phyloP scores from a whole-genome alignment of 2,329 filamentous ascomycete genomes.

The Sclerotinia subarctica region DNA sequence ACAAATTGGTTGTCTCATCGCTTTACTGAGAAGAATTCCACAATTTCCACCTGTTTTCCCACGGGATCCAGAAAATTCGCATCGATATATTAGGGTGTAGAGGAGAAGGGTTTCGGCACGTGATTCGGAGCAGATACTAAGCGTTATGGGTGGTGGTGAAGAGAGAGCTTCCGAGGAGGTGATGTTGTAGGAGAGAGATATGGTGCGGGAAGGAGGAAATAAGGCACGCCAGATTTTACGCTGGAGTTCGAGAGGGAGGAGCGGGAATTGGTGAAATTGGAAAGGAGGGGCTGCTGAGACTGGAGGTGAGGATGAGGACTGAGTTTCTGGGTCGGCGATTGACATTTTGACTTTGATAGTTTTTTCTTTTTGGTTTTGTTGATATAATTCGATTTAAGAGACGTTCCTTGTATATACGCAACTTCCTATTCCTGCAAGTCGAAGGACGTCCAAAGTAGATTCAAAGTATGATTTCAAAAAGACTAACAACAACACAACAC shows the following conservation, averaged over 20 bases:
- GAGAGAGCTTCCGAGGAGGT: background rate
- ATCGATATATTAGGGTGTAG: conserved; percentile 12
- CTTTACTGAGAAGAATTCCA: background rate
- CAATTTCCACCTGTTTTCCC: background rate
- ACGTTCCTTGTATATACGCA: background rate
- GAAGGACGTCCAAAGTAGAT: background rate
- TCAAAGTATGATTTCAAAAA: background rate
- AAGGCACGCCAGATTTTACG: conserved; percentile 15
- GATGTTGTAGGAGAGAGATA: conserved; percentile 6
- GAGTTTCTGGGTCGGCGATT: background rate
- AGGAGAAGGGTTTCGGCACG: conserved; percentile 15
- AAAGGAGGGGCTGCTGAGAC: background rate
- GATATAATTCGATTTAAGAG: background rate
- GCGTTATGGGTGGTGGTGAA: background rate
- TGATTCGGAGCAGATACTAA: conserved; percentile 11
- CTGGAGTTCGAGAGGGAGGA: conserved; percentile 9
- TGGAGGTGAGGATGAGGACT: background rate
- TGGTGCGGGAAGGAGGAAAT: conserved; percentile 5
- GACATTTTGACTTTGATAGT: background rate
- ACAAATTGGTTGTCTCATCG: conserved; percentile 16
- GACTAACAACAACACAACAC: background rate
- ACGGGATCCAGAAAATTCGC: background rate
- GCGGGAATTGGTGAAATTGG: background rate
- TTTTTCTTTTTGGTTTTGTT: no score
- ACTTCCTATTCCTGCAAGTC: background rate